These are phyloP conservation scores for Phytophthora meadii DNA, from an alignment of 352 stramenopile species.

Conservation along the genomic window DNA sequence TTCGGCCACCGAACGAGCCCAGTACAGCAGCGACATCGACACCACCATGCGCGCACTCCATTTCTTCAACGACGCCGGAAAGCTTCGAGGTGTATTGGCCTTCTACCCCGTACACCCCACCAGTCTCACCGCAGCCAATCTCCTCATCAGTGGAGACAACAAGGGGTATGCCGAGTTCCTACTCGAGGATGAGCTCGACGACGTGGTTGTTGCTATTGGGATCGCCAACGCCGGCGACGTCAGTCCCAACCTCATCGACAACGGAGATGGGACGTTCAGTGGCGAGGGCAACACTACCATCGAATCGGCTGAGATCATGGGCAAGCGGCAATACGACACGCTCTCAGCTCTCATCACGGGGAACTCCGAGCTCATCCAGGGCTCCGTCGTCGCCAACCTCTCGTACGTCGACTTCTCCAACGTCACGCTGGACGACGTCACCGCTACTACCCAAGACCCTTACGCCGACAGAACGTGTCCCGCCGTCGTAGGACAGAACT, in stretches of 20 bases:
- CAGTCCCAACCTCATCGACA: conserved; percentile 55
- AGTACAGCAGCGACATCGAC: conserved; percentile 70
- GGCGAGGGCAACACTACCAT: conserved; percentile 45
- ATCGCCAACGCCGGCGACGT: conserved; percentile 58
- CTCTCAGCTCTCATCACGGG: conserved; percentile 33
- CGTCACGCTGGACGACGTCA: conserved; percentile 38
- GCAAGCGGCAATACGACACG: conserved; percentile 41
- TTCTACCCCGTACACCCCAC: conserved; percentile 84
- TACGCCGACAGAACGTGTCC: conserved; percentile 52
- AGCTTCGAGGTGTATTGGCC: conserved; percentile 62
- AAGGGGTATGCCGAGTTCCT: conserved; percentile 65
- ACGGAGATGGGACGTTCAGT: conserved; percentile 53
- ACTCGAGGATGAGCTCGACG: conserved; percentile 39
- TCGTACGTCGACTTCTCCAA: conserved; percentile 62
- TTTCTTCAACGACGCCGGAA: conserved; percentile 45
- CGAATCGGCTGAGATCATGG: conserved; percentile 55
- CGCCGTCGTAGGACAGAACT: conserved; percentile 57
- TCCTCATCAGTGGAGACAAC: conserved; percentile 83
- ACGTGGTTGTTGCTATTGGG: conserved; percentile 42
- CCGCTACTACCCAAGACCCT: conserved; percentile 24
- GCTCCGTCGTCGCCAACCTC: conserved; percentile 34
- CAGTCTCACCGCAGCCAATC: conserved; percentile 76
- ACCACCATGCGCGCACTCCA: conserved; percentile 69
- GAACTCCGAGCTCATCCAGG: conserved; percentile 33
- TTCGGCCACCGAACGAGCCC: conserved; percentile 51